Percentiles rank a stretch among this genome's conserved stretches.
phyloP scores from a whole-genome alignment of 768 basidiomycete genomes.

The Pisolithus marmoratus region DNA sequence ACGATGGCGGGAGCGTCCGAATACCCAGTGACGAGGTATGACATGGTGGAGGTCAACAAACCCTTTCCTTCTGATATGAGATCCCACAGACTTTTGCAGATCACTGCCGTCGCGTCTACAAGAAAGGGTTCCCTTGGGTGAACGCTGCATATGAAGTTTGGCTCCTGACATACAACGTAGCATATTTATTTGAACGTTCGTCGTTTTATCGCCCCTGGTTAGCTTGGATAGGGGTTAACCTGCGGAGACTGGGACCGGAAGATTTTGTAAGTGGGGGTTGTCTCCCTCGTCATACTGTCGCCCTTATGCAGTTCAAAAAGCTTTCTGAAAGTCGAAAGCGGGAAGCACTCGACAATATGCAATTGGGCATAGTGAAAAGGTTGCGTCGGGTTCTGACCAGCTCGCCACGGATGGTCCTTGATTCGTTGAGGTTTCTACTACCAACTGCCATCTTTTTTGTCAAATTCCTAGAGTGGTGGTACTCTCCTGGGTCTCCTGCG shows the following conservation, averaged over 20 bases:
- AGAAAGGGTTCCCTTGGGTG: constrained; percentile 72
- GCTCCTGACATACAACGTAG: constrained; percentile 78
- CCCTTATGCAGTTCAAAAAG: constrained; percentile 10
- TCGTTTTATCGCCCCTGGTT: constrained; percentile 91
- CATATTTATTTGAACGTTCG: constrained; percentile 85
- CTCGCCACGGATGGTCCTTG: constrained; percentile 62
- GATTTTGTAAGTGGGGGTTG: constrained; percentile 56
- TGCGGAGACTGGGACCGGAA: constrained; percentile 72
- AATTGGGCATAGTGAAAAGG: constrained; percentile 34
- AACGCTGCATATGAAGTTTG: constrained; percentile 77
- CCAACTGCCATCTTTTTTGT: constrained; percentile 92
- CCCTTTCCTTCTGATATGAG: constrained; percentile 1
- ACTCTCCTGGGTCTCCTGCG: constrained; percentile 86
- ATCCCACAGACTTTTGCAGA: constrained; percentile 43
- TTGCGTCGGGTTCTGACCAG: constrained; percentile 43
- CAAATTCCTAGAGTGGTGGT: constrained; percentile 99
- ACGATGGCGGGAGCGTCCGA: constrained; percentile 45
- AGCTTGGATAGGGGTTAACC: constrained; percentile 74
- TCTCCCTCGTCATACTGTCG: neutral
- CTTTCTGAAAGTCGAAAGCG: constrained; percentile 9
- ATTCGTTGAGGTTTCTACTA: constrained; percentile 72
- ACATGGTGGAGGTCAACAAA: constrained; percentile 1
- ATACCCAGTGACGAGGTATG: constrained; percentile 50
- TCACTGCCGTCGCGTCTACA: constrained; percentile 58
- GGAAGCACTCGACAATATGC: constrained; percentile 16